phyloP scores from a whole-genome alignment of 371 early-diverging fungal species.

The Apophysomyces ossiformis region DNA sequence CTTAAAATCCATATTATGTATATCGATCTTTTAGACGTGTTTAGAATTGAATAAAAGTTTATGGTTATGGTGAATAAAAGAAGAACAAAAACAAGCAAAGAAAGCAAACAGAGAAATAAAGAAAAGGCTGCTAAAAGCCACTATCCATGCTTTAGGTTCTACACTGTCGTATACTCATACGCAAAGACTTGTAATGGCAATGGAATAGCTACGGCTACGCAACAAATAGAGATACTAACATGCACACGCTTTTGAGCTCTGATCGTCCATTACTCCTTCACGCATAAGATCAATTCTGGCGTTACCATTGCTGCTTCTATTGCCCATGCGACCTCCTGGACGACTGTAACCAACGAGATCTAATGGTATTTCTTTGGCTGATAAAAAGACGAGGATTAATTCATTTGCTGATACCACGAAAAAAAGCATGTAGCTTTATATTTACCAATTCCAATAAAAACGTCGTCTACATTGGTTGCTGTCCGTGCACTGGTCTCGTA shows the following conservation, averaged over 20 bases:
- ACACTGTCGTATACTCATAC: no score
- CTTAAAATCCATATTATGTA: no score
- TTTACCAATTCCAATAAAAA: slow-evolving; percentile 59
- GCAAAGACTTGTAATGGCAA: no score
- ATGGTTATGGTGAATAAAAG: no score
- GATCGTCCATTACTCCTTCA: slow-evolving; percentile 27
- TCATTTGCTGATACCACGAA: neutral
- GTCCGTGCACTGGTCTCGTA: slow-evolving; percentile 94
- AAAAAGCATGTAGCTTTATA: slow-evolving; percentile 9
- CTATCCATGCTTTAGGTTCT: no score
- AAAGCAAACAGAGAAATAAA: no score
- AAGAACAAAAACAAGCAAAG: no score
- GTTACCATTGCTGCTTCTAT: slow-evolving; percentile 8
- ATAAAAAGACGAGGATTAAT: neutral
- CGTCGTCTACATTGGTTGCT: slow-evolving; percentile 80
- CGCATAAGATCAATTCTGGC: slow-evolving; percentile 35
- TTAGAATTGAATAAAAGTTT: no score
- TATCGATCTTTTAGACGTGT: no score
- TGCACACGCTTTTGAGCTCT: slow-evolving; percentile 32
- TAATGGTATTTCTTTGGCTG: slow-evolving; percentile 43
- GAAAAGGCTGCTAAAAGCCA: no score
- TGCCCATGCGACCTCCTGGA: slow-evolving; percentile 21
- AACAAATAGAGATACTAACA: slow-evolving; percentile 19
- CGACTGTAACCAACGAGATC: slow-evolving; percentile 32
- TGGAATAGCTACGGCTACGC: no score